These are phyloP conservation scores for Botrytis aclada DNA, from an alignment of 2,329 filamentous ascomycete species.

Conservation along the genomic window DNA sequence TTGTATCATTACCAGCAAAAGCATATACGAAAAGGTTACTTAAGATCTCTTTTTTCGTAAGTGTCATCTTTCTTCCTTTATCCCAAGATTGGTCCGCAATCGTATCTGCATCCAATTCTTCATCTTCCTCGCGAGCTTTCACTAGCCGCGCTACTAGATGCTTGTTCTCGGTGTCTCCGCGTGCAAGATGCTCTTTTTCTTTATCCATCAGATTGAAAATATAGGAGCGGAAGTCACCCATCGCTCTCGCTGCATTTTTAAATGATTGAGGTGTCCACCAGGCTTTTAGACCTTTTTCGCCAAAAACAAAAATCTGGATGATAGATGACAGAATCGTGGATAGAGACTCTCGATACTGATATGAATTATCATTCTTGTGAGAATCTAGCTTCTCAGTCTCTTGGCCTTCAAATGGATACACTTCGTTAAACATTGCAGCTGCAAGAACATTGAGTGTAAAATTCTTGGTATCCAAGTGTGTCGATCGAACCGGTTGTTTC, in stretches of 20 bases:
- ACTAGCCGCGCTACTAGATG: neutral
- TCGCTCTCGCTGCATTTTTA: neutral
- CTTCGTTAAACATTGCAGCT: constrained; percentile 13
- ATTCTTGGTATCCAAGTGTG: neutral
- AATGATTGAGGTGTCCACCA: neutral
- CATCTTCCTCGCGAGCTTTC: neutral
- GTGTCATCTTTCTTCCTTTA: neutral
- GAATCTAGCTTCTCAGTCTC: neutral
- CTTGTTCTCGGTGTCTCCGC: neutral
- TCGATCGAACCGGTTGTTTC: neutral
- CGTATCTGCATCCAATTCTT: neutral
- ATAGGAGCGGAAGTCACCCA: neutral
- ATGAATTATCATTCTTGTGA: neutral
- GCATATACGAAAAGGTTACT: constrained; percentile 12
- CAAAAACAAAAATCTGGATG: neutral
- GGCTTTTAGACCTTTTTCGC: constrained; percentile 1
- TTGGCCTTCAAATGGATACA: constrained; percentile 2
- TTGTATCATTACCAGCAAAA: constrained; percentile 9
- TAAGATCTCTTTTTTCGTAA: neutral
- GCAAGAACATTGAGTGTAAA: constrained; percentile 11
- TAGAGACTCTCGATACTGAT: constrained; percentile 4
- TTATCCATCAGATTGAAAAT: constrained; percentile 8
- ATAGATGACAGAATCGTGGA: constrained; percentile 3
- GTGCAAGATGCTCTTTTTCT: neutral
- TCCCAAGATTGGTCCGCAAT: neutral